These are phyloP conservation scores for Pontederia paniculata DNA, from an alignment of 176 grass and related monocot species.

Conservation along the genomic window DNA sequence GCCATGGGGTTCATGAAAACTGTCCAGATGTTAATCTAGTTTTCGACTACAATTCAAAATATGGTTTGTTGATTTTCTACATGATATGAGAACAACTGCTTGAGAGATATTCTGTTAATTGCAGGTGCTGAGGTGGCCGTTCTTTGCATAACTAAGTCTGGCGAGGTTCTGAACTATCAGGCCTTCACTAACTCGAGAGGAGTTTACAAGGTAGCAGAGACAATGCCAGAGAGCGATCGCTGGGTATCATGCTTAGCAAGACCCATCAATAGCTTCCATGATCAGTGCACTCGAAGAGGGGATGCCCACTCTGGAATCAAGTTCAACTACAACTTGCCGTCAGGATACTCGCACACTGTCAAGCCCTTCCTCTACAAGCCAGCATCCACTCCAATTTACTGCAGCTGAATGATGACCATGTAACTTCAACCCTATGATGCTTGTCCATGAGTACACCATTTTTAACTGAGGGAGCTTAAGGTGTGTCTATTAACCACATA, in stretches of 20 bases:
- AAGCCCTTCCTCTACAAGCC: slow-evolving; percentile 88
- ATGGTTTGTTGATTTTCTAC: too few relatives aligned
- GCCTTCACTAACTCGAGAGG: slow-evolving; percentile 86
- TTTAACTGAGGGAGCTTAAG: too few relatives aligned
- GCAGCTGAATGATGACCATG: slow-evolving; percentile 27
- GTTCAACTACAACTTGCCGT: slow-evolving; percentile 62
- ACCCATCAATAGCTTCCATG: slow-evolving; percentile 77
- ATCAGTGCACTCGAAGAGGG: slow-evolving; percentile 55
- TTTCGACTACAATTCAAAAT: too few relatives aligned
- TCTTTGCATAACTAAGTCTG: slow-evolving; percentile 87
- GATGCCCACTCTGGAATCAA: slow-evolving; percentile 78
- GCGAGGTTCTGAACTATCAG: slow-evolving; percentile 92
- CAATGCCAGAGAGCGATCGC: slow-evolving; percentile 75
- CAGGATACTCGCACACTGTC: slow-evolving; percentile 57
- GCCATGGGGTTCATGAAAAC: too few relatives aligned
- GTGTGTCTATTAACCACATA: too few relatives aligned
- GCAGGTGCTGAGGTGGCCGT: slow-evolving; percentile 85
- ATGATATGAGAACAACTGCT: too few relatives aligned
- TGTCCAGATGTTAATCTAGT: too few relatives aligned
- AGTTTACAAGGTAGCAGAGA: slow-evolving; percentile 65
- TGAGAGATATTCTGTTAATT: not conserved
- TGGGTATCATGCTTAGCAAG: slow-evolving; percentile 92
- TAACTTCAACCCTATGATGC: too few relatives aligned
- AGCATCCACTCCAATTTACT: slow-evolving; percentile 43
- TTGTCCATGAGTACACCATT: too few relatives aligned